A percentile compares a stretch with the other conserved stretches of the same genome.
phyloP scores from a whole-genome alignment of 192 early-diverging fungal genomes.

The Rhizophlyctis rosea region DNA sequence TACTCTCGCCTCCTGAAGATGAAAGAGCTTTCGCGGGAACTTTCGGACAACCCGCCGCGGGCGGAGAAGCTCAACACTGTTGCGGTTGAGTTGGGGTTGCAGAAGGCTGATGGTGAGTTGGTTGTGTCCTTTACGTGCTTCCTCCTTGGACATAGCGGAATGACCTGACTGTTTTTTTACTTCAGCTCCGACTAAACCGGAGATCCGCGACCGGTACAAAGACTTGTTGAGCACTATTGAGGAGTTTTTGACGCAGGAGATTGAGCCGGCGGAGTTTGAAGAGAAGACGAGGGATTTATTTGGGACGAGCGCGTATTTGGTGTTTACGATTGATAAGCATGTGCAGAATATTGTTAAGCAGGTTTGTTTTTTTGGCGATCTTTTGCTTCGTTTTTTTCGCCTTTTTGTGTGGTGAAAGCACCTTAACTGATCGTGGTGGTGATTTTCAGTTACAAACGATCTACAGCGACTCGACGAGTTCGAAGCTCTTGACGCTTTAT shows the following conservation, averaged over 20 bases:
- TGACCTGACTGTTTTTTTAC: neutral
- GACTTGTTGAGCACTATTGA: slow-evolving; percentile 71
- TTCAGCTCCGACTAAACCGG: too few species aligned
- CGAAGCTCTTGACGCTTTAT: slow-evolving; percentile 48
- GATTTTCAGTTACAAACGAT: slow-evolving; percentile 51
- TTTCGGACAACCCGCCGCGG: slow-evolving; percentile 47
- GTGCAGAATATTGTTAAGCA: slow-evolving; percentile 79
- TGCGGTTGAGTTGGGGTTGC: slow-evolving; percentile 53
- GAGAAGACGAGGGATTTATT: slow-evolving; percentile 83
- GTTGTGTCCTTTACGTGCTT: too few species aligned
- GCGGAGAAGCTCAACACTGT: slow-evolving; percentile 56
- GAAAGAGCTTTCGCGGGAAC: slow-evolving; percentile 68
- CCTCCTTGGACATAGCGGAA: too few species aligned
- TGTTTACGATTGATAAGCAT: slow-evolving; percentile 89
- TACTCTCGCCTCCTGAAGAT: slow-evolving; percentile 77
- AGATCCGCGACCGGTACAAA: slow-evolving; percentile 63
- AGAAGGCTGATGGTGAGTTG: slow-evolving; percentile 24
- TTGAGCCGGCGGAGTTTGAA: slow-evolving; percentile 81
- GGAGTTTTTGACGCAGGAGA: slow-evolving; percentile 75
- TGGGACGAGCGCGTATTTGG: slow-evolving; percentile 82
- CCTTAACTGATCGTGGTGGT: too few species aligned
- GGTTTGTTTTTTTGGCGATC: slow-evolving; percentile 31
- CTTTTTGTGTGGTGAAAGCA: too few species aligned
- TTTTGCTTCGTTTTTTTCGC: too few species aligned
- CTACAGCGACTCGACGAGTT: slow-evolving; percentile 62